phyloP scores from a whole-genome alignment of 306 rosid genomes.

The Carpinus viminea region DNA sequence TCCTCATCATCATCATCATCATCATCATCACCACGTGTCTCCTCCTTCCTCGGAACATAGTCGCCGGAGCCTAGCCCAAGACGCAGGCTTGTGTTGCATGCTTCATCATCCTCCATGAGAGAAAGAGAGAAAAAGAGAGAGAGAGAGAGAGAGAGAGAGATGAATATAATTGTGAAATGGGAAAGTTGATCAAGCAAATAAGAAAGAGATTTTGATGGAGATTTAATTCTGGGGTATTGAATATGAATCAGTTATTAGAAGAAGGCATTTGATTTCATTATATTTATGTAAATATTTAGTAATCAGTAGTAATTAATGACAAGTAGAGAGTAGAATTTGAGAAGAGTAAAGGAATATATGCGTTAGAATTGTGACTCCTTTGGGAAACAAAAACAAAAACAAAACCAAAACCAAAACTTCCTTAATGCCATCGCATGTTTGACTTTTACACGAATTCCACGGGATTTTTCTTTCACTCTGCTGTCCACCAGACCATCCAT shows the following conservation, averaged over 20 bases:
- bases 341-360: slow-evolving; percentile 33
- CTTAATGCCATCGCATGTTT: slow-evolving; percentile 34
- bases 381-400: slow-evolving; percentile 48
- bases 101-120: slow-evolving; percentile 47
- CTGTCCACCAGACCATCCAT: slow-evolving; percentile 4
- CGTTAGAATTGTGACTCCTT: slow-evolving; percentile 53
- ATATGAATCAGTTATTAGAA: slow-evolving; percentile 41
- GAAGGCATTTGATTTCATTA: slow-evolving; percentile 20
- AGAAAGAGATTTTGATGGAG: slow-evolving; percentile 37
- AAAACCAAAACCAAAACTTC: slow-evolving; percentile 11
- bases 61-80: slow-evolving; percentile 63
- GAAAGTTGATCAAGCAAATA: slow-evolving; percentile 34
- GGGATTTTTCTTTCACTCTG: not conserved
- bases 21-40: slow-evolving; percentile 6
- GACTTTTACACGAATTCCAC: slow-evolving; percentile 15
- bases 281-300: slow-evolving; percentile 3
- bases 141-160: slow-evolving; percentile 12
- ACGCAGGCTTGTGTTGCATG: slow-evolving; percentile 52
- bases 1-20: too few species aligned
- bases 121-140: not conserved
- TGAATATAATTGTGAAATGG: slow-evolving; percentile 37
- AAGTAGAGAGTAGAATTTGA: not conserved
- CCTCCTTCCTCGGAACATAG: slow-evolving; percentile 33
- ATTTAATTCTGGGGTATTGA: slow-evolving; percentile 32
- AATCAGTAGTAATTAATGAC: slow-evolving; percentile 18